Conservation (phyloP, 179 eudicot genomes). For the Camellia oleifera region DNA sequence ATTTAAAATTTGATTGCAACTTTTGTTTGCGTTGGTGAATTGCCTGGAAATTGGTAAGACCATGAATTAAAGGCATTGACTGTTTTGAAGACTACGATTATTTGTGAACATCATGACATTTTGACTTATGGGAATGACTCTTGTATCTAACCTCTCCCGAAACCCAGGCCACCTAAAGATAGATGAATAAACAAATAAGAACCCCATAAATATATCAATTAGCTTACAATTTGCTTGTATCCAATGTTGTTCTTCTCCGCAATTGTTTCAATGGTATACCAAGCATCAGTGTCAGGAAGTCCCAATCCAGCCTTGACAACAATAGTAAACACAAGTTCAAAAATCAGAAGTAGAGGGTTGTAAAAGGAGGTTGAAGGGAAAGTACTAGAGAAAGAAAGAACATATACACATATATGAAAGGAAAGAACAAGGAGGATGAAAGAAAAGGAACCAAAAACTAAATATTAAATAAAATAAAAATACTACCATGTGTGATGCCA, state of each 20-base stretch:
- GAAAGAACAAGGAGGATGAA: not conserved
- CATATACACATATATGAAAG: too few species aligned
- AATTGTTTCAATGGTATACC: conserved; percentile 91
- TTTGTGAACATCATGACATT: not conserved
- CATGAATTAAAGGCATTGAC: not conserved
- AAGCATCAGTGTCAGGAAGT: conserved; percentile 85
- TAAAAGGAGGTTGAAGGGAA: not conserved
- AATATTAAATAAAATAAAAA: conserved; percentile 4
- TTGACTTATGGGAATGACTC: not conserved
- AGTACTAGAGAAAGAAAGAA: not conserved
- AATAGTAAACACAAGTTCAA: conserved; percentile 1
- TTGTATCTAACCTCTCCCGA: not conserved
- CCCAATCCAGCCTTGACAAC: conserved; percentile 89
- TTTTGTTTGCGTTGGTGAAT: not conserved
- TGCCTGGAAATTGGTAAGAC: not conserved
- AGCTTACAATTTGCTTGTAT: conserved; percentile 87
- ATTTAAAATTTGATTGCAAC: too few species aligned
- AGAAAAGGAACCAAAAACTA: conserved; percentile 12
- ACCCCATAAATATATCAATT: not conserved
- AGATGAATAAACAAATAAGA: not conserved
- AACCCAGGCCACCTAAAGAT: not conserved
- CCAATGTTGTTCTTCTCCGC: conserved; percentile 96
- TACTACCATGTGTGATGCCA: conserved; percentile 89
- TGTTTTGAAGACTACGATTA: not conserved
- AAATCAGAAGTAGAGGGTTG: not conserved